Percentiles rank a stretch among this genome's conserved stretches.
phyloP scores from a whole-genome alignment of 2,329 filamentous ascomycete species.

The Ophiostoma piceae region DNA sequence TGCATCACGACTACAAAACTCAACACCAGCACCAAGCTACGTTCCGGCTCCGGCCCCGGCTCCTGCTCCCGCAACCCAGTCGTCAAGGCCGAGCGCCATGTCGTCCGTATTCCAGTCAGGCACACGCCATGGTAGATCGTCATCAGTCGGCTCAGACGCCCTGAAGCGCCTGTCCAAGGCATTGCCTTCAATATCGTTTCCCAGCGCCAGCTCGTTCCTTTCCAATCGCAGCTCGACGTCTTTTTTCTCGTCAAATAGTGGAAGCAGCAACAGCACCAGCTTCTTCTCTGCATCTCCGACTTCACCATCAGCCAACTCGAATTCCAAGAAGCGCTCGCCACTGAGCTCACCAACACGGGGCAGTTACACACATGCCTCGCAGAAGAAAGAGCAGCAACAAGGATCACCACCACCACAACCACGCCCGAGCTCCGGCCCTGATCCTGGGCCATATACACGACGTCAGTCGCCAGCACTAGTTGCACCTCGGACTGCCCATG shows the following conservation, averaged over 20 bases:
- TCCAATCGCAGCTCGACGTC: constrained; percentile 36
- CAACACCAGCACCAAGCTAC: constrained; percentile 40
- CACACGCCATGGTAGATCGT: constrained; percentile 43
- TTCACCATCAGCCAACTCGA: neutral
- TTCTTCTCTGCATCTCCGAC: neutral
- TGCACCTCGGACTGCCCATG: neutral
- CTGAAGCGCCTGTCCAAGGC: constrained; percentile 53
- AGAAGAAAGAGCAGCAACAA: neutral
- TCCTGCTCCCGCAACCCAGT: constrained; percentile 23
- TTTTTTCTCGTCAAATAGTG: constrained; percentile 35
- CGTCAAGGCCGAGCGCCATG: constrained; percentile 14
- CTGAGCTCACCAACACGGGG: constrained; percentile 9
- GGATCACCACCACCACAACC: neutral
- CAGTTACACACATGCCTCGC: neutral
- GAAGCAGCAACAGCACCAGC: constrained; percentile 27
- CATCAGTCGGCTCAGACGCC: constrained; percentile 53
- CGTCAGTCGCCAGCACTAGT: neutral
- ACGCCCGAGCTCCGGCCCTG: too few relatives aligned
- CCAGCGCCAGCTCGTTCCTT: constrained; percentile 36
- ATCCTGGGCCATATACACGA: neutral
- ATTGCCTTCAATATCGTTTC: constrained; percentile 51
- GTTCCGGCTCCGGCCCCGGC: constrained; percentile 24
- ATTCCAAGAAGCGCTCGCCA: constrained; percentile 12
- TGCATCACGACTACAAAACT: constrained; percentile 16
- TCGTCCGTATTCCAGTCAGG: constrained; percentile 22